Evolutionary conservation across 768 basidiomycete species (phyloP).

Genomic region (Clavaria fumosa): DNA sequence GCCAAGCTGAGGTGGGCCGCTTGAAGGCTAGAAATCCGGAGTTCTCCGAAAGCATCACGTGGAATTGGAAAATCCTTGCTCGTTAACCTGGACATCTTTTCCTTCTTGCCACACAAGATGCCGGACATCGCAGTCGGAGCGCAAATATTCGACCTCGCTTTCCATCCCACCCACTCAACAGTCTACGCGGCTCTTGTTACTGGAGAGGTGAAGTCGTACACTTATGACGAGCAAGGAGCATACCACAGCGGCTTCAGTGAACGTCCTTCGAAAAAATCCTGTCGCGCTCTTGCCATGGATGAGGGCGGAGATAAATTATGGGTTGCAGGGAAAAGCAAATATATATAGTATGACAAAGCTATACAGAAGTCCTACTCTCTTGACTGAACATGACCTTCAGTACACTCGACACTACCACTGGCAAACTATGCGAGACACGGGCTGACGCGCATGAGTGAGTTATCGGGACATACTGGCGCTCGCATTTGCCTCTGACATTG

Average conservation of each 20-base stretch:
- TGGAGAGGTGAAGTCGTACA: conserved; percentile 69
- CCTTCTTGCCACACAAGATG: too few relatives aligned
- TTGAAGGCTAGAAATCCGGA: too few relatives aligned
- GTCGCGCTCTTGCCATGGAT: conserved; percentile 55
- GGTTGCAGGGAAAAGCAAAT: conserved; percentile 69
- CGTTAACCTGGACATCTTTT: too few relatives aligned
- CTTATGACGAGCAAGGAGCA: conserved; percentile 58
- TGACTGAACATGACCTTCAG: conserved; percentile 22
- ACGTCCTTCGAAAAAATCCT: conserved; percentile 71
- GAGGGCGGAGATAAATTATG: conserved; percentile 56
- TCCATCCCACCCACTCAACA: conserved; percentile 60
- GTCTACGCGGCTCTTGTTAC: conserved; percentile 70
- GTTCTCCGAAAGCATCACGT: too few relatives aligned
- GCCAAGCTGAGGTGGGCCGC: too few relatives aligned
- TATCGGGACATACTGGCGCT: conserved; percentile 4
- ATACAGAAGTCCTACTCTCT: too few relatives aligned
- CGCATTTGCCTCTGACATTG: conserved; percentile 16
- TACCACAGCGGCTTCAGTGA: conserved; percentile 42
- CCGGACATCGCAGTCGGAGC: conserved; percentile 53
- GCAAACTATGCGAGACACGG: conserved; percentile 32
- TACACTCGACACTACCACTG: conserved; percentile 50
- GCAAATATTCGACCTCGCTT: conserved; percentile 81
- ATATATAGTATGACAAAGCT: conserved; percentile 68
- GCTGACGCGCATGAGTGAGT: conserved; percentile 55
- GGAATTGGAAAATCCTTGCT: too few relatives aligned